phyloP scores from a whole-genome alignment of 2,329 filamentous ascomycete genomes.

The Fusarium beomiforme region DNA sequence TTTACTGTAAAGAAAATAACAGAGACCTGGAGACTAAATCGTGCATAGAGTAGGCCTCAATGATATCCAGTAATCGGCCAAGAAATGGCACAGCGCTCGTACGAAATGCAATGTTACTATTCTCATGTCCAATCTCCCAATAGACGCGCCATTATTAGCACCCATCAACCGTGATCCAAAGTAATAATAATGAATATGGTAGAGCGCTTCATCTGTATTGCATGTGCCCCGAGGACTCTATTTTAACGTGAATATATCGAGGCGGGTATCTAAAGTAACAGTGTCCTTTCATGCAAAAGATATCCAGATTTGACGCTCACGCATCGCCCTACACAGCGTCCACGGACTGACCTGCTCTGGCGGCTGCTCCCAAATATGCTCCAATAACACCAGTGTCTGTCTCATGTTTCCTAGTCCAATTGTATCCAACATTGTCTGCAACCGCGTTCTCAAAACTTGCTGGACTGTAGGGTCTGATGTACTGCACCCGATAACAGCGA shows the following conservation, averaged over 20 bases:
- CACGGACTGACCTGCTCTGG: constrained; percentile 50
- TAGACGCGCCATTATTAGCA: no score
- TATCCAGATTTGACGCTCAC: constrained; percentile 58
- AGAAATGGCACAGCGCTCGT: no score
- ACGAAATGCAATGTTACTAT: no score
- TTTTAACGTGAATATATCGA: no score
- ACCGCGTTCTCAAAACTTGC: constrained; percentile 47
- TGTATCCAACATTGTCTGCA: constrained; percentile 47
- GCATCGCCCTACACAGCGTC: constrained; percentile 57
- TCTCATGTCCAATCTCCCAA: no score
- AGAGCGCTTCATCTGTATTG: neutral
- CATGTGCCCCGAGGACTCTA: constrained; percentile 15
- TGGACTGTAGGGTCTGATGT: constrained; percentile 49
- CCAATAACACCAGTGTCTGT: constrained; percentile 53
- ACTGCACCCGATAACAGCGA: constrained; percentile 52
- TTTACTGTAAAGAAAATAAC: constrained; percentile 4
- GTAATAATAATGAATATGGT: neutral
- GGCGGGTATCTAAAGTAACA: constrained; percentile 13
- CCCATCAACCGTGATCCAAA: no score
- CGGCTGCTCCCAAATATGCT: constrained; percentile 54
- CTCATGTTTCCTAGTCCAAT: constrained; percentile 59
- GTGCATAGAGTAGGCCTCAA: no score
- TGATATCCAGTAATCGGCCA: no score
- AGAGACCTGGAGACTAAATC: fast-evolving
- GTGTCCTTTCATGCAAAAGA: constrained; percentile 54